A percentile compares a stretch with the other conserved stretches of the same genome.
Conservation (phyloP, 2,329 filamentous ascomycete species). For the Parasarocladium wereldwijsianum region DNA sequence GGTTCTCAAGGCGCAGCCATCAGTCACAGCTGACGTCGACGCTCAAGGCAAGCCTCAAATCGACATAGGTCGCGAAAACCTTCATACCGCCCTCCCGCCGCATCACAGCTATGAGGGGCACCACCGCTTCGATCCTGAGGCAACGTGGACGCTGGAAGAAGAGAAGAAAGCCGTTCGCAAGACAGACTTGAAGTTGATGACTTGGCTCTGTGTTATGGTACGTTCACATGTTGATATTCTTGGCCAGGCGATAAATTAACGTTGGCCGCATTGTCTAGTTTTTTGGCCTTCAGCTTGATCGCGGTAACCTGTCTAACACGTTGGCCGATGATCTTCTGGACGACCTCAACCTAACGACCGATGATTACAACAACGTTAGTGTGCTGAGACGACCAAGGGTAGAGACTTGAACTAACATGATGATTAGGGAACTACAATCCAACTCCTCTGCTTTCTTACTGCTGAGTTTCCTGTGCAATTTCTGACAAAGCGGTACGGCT, state of each 20-base stretch:
- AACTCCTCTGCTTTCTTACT: slow-evolving; percentile 35
- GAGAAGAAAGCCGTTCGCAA: slow-evolving; percentile 41
- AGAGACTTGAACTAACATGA: not conserved
- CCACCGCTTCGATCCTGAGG: slow-evolving; percentile 24
- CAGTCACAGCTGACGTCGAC: slow-evolving; percentile 9
- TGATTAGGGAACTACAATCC: slow-evolving; percentile 33
- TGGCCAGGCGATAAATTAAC: not conserved
- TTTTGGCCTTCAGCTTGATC: slow-evolving; percentile 48
- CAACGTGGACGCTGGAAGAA: slow-evolving; percentile 39
- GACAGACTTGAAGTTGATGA: slow-evolving; percentile 26
- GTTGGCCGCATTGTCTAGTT: slow-evolving; percentile 21
- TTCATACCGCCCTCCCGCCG: slow-evolving; percentile 15
- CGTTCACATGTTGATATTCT: slow-evolving; percentile 1
- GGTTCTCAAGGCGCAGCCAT: slow-evolving; percentile 13
- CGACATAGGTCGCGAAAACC: slow-evolving; percentile 22
- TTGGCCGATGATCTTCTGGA: slow-evolving; percentile 45
- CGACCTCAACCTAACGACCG: slow-evolving; percentile 30
- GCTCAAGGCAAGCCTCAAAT: slow-evolving; percentile 12
- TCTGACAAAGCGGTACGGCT: slow-evolving; percentile 41
- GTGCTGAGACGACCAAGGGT: too few species aligned
- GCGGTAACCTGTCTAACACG: slow-evolving; percentile 48
- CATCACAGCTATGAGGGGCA: slow-evolving; percentile 22
- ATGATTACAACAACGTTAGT: slow-evolving; percentile 39
- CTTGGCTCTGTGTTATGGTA: slow-evolving; percentile 28
- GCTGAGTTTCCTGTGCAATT: slow-evolving; percentile 46